phyloP scores from a whole-genome alignment of 495 filamentous ascomycete genomes.

The Corynascus novoguineensis region DNA sequence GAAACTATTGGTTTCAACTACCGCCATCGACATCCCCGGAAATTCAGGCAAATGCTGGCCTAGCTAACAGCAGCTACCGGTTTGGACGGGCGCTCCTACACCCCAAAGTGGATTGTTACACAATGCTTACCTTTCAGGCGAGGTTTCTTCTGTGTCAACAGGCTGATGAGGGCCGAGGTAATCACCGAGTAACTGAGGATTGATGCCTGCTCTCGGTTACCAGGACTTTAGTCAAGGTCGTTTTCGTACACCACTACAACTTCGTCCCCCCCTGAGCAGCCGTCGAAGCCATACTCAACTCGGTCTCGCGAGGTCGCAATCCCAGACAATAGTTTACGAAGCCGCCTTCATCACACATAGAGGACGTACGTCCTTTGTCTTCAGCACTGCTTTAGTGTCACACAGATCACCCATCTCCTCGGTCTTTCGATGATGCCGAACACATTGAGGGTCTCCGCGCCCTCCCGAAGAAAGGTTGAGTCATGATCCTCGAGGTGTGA shows the following conservation, averaged over 20 bases:
- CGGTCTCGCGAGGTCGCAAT: not conserved
- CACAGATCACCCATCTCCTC: too few relatives aligned
- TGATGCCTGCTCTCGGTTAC: not conserved
- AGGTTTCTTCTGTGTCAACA: too few relatives aligned
- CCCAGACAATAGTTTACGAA: not conserved
- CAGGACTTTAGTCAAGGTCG: not conserved
- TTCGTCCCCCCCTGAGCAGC: not conserved
- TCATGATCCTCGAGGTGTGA: too few relatives aligned
- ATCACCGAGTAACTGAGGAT: too few relatives aligned
- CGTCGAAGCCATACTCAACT: not conserved
- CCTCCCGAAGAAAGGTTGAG: too few relatives aligned
- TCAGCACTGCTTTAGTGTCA: not conserved
- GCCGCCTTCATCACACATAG: not conserved
- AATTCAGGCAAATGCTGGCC: not conserved
- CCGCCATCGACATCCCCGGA: not conserved
- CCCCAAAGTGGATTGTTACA: too few relatives aligned
- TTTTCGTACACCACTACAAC: conserved; percentile 5
- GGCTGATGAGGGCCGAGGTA: too few relatives aligned
- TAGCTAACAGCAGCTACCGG: not conserved
- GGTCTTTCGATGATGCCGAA: too few relatives aligned
- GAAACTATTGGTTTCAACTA: conserved; percentile 12
- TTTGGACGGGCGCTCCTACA: not conserved
- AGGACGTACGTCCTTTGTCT: not conserved
- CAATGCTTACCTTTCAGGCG: not conserved
- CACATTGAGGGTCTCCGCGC: too few relatives aligned